Evolutionary conservation across 495 filamentous ascomycete species (phyloP).

Genomic region (Recurvomyces mirabilis): DNA sequence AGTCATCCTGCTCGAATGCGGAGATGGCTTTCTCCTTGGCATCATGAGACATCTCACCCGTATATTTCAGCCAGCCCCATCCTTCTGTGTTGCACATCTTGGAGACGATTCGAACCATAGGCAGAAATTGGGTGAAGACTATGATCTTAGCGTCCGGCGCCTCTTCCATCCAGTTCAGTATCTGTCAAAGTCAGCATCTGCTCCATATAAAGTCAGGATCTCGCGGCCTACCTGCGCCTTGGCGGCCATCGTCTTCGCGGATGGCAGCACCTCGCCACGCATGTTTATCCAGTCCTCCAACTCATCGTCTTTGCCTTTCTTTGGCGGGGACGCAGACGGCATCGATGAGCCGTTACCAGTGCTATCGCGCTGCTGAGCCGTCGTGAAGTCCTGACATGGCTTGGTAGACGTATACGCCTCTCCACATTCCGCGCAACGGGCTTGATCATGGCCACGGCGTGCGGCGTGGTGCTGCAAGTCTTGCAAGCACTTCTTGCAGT

Average conservation of each 20-base stretch:
- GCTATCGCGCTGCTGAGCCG: too few species aligned
- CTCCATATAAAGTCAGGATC: too few species aligned
- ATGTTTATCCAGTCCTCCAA: slow-evolving; percentile 27
- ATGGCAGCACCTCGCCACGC: slow-evolving; percentile 26
- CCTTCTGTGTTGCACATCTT: slow-evolving; percentile 26
- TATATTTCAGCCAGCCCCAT: slow-evolving; percentile 24
- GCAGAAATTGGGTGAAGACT: slow-evolving; percentile 29
- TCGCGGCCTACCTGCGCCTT: too few species aligned
- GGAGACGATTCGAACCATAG: slow-evolving; percentile 23
- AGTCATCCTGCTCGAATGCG: slow-evolving; percentile 22
- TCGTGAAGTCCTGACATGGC: too few species aligned
- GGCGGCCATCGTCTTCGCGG: slow-evolving; percentile 30
- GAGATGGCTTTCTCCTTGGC: slow-evolving; percentile 23
- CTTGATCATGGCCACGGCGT: slow-evolving; percentile 12
- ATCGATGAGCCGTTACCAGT: too few species aligned
- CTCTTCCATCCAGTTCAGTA: slow-evolving; percentile 29
- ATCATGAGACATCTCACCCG: slow-evolving; percentile 25
- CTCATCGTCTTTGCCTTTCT: slow-evolving; percentile 7
- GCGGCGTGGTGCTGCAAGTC: slow-evolving; percentile 23
- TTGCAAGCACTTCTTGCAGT: slow-evolving; percentile 37
- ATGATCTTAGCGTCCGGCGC: slow-evolving; percentile 31
- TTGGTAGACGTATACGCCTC: slow-evolving; percentile 1
- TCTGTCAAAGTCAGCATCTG: too few species aligned
- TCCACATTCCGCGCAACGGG: slow-evolving; percentile 20
- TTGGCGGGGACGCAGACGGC: too few species aligned